phyloP scores from a whole-genome alignment of 192 early-diverging fungal species.

The Rhizophagus clarus region DNA sequence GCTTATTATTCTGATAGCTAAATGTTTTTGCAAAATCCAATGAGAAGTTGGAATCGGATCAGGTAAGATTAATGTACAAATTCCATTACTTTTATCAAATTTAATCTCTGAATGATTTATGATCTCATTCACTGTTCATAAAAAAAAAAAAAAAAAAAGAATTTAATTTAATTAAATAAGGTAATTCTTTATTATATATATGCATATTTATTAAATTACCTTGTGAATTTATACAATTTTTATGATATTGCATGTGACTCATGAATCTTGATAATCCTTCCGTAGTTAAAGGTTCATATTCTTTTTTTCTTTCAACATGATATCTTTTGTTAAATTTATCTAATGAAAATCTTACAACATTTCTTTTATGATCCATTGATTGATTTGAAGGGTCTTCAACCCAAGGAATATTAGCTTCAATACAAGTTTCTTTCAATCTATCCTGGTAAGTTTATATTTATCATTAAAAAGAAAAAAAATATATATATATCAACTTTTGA shows the following conservation, averaged over 20 bases:
- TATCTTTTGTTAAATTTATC: conserved; percentile 18
- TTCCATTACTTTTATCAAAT: conserved; percentile 38
- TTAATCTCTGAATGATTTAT: conserved; percentile 10
- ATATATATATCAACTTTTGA: neutral
- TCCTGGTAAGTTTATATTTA: conserved; percentile 23
- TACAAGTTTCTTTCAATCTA: conserved; percentile 41
- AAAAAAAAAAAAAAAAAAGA: neutral
- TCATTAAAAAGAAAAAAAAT: conserved; percentile 3
- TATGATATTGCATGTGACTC: conserved; percentile 49
- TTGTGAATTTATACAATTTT: conserved; percentile 28
- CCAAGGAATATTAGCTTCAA: conserved; percentile 35
- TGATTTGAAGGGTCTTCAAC: conserved; percentile 46
- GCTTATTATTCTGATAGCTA: conserved; percentile 9
- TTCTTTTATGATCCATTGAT: conserved; percentile 44
- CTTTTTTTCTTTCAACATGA: neutral
- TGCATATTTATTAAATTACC: conserved; percentile 3
- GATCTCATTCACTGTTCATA: conserved; percentile 26
- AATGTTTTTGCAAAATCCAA: neutral
- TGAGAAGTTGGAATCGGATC: neutral
- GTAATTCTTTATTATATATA: too few species aligned
- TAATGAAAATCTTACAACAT: conserved; percentile 41
- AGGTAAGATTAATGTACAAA: conserved; percentile 33
- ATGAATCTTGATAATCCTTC: conserved; percentile 37
- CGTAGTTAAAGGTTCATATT: conserved; percentile 37
- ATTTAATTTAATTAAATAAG: too few species aligned